Percentiles rank a stretch among this genome's conserved stretches.
phyloP scores from a whole-genome alignment of 495 filamentous ascomycete species.

The Clavariopsis aquatica region DNA sequence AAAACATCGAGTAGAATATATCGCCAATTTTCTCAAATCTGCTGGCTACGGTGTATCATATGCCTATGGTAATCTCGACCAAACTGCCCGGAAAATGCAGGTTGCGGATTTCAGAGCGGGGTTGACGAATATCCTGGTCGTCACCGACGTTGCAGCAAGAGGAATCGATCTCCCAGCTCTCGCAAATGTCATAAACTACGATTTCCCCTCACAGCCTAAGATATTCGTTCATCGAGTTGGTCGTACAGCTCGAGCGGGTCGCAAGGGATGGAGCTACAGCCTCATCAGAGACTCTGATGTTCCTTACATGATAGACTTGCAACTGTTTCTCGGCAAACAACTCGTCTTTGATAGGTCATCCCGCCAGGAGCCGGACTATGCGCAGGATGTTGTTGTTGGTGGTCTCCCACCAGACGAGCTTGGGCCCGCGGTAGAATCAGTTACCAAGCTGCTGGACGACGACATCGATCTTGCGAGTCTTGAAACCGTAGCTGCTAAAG shows the following conservation, averaged over 20 bases:
- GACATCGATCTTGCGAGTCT: constrained; percentile 71
- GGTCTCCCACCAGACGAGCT: constrained; percentile 67
- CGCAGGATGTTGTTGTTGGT: constrained; percentile 79
- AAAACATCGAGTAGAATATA: constrained; percentile 97
- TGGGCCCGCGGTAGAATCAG: constrained; percentile 73
- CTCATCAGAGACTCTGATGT: constrained; percentile 81
- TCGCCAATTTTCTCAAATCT: constrained; percentile 68
- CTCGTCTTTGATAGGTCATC: constrained; percentile 65
- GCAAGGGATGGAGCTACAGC: constrained; percentile 91
- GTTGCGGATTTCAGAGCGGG: constrained; percentile 85
- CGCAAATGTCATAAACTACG: constrained; percentile 98
- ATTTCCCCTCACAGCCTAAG: constrained; percentile 96
- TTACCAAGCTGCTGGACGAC: constrained; percentile 72
- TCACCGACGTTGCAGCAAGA: constrained; percentile 94
- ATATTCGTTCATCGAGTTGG: constrained; percentile 96
- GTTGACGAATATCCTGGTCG: constrained; percentile 85
- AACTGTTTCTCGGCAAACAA: constrained; percentile 84
- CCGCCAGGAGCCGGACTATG: constrained; percentile 63
- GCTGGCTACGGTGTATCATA: constrained; percentile 88
- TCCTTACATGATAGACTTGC: constrained; percentile 90
- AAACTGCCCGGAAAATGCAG: constrained; percentile 86
- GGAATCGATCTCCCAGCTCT: constrained; percentile 97
- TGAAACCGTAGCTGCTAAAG: constrained; percentile 73
- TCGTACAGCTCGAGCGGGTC: constrained; percentile 89
- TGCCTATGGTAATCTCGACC: constrained; percentile 89